Base-by-base conservation (phyloP, 805 yeast genomes). In the Teunomyces pallodes region DNA sequence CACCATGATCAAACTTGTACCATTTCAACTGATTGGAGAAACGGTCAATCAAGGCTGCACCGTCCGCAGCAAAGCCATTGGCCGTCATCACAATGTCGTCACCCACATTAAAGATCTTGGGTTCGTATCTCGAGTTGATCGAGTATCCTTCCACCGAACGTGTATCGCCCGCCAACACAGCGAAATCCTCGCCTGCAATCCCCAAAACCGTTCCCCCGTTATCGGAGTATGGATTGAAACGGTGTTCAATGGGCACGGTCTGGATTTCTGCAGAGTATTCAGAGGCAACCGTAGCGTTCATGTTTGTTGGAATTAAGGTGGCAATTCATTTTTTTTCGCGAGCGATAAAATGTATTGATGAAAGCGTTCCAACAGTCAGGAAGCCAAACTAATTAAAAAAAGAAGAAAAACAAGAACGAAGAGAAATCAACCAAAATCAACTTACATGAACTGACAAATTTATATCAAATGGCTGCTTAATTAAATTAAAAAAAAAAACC, bases 121-220 rank as follows among this genome's bases (percentile, higher is more conserved):
- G 94, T 66, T 89, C 94, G 66, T 87, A 84, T 63, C 99, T 83
- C 8, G 97, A 84, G 66, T 94, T 90, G 67, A 94, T 94, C 53
- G 88, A 84, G 71, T 90, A 94, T 17, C 97, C 99, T 14, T 87
- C 84, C 4, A 96, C 89, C 62, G 87, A 95, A 75, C 99, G 86
- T n/a, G 99, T 94, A 67, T 94, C 99, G 41, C 98, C 98, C 0
- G 99, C 99, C 52, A 94, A 76, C 31, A 94, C 94, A 14, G 96
- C 97, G 62, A 90, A 94, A 69, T 94, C 97, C 66, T 90, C 88
- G 44, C 99, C 99, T 1, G 99, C 97, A 69, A 94, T 94, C 46
- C 98, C 99, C 57, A 94, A 74, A 47, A 92, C 91, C 6, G 98
- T 92, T 61, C 99, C 99, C 59, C 99, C 99, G 60, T 91, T 90